Percentiles rank a stretch among this genome's conserved stretches.
Conservation (phyloP, 2,329 filamentous ascomycete genomes). For the Xylaria sp. region DNA sequence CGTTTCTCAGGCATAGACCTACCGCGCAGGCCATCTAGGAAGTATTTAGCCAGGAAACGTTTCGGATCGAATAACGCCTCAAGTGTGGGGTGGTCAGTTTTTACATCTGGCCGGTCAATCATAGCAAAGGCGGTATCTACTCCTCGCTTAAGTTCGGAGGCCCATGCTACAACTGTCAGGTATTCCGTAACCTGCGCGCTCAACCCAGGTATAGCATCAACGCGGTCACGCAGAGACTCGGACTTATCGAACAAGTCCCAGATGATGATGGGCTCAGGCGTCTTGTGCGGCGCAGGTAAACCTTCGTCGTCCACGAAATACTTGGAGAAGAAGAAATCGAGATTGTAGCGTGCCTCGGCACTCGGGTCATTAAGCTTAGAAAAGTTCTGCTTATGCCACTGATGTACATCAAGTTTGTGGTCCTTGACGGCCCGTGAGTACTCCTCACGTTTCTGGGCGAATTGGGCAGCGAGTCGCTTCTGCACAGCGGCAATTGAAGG, state of each 20-base stretch:
- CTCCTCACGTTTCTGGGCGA: constrained; percentile 1
- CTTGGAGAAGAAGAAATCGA: constrained; percentile 24
- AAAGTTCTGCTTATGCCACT: constrained; percentile 27
- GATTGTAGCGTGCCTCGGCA: constrained; percentile 24
- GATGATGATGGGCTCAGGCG: constrained; percentile 23
- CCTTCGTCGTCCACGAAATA: constrained; percentile 27
- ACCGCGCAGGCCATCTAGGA: constrained; percentile 22
- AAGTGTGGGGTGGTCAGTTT: constrained; percentile 13
- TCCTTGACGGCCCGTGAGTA: constrained; percentile 12
- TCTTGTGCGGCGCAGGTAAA: constrained; percentile 21
- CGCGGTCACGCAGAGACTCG: background rate
- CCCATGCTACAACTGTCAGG: constrained; percentile 28
- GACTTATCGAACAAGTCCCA: constrained; percentile 14
- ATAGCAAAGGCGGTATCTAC: constrained; percentile 19
- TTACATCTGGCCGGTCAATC: constrained; percentile 21
- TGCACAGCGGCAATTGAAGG: constrained; percentile 9
- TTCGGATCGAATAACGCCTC: constrained; percentile 24
- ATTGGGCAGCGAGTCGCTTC: constrained; percentile 4
- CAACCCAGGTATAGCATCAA: constrained; percentile 24
- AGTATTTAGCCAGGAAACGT: constrained; percentile 31
- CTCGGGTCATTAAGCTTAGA: constrained; percentile 21
- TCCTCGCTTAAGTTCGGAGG: constrained; percentile 16
- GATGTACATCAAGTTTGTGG: constrained; percentile 21
- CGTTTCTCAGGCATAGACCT: constrained; percentile 8
- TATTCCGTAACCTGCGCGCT: background rate